Base-by-base conservation (phyloP, 2,329 filamentous ascomycete species). In the Fusarium sp. region DNA sequence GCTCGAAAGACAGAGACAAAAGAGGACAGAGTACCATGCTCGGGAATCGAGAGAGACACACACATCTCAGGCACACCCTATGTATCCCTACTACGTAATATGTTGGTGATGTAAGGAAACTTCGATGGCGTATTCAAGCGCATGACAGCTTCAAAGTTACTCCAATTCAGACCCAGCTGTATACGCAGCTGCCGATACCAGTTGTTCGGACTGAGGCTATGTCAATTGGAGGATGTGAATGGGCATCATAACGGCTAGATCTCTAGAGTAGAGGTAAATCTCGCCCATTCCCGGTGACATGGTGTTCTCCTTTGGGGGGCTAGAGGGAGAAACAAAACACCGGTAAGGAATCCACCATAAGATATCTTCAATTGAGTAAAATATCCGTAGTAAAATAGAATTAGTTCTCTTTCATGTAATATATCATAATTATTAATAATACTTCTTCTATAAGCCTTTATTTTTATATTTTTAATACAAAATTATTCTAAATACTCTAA, bases 111-210 rank as follows among this genome's bases (percentile, higher is more conserved):
- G 23, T 23, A 7, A 23, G 23, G 23, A 23, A 7, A 23, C 23
- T 23, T 30, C 15, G 25, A 40, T 40, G 53, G 52, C 53, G 39
- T 49, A 48, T 59, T 39, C 25, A 33, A 52, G 25, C 65, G 43
- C 56, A 54, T 54, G 60, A 59, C 48, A 65, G 32, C 60, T 32
- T 43, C 48, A 39, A 52, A 48, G 57, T 35, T 66, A 50, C 56
- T 47, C 47, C 50, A 62, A 41, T 45, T 62, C 10, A 32, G 25
- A 44, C 17, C 27, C 32, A 23, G 54, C 56, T 52, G 56, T 27
- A 49, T 41, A 15, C 47, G 50, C 41, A 43, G 19, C 45, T 20
- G 37, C 15, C 52, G 39, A 37, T 45, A 45, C 48, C 32, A 63
- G 27, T 45, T 60, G 41, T 27, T 30, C 49, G 40, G 33, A 44